phyloP scores from a whole-genome alignment of 331 rosid genomes.

The Cucumis variabilis region DNA sequence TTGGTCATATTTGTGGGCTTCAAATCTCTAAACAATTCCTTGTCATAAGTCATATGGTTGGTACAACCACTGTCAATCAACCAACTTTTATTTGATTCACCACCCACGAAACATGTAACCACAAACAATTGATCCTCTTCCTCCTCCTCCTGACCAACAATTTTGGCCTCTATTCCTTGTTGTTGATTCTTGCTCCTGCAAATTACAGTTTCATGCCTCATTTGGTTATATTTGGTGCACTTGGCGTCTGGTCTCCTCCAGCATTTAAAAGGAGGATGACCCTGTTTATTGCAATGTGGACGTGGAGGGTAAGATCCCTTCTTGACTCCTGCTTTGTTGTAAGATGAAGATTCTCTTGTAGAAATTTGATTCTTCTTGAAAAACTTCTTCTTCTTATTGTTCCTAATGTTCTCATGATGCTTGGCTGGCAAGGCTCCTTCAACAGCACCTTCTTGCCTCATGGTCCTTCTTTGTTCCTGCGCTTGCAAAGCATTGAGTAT shows the following conservation, averaged over 20 bases:
- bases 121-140: too few relatives aligned
- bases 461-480: background rate
- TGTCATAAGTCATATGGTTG: background rate
- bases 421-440: background rate
- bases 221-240: background rate
- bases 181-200: background rate
- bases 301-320: background rate
- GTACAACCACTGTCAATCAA: background rate
- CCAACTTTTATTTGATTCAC: too few relatives aligned
- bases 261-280: background rate
- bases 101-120: too few relatives aligned
- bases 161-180: background rate
- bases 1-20: background rate
- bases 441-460: background rate
- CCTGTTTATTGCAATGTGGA: background rate
- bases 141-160: too few relatives aligned
- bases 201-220: background rate
- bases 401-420: too few relatives aligned
- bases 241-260: background rate
- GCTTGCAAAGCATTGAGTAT: background rate
- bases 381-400: too few relatives aligned
- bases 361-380: too few relatives aligned
- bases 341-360: too few relatives aligned
- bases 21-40: slow-evolving; percentile 15
- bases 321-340: too few relatives aligned